Evolutionary conservation across 176 grass and related monocot species (phyloP), one percentile per base, ranked within the genome.

Genomic region (Ampelocalamus luodianensis): DNA sequence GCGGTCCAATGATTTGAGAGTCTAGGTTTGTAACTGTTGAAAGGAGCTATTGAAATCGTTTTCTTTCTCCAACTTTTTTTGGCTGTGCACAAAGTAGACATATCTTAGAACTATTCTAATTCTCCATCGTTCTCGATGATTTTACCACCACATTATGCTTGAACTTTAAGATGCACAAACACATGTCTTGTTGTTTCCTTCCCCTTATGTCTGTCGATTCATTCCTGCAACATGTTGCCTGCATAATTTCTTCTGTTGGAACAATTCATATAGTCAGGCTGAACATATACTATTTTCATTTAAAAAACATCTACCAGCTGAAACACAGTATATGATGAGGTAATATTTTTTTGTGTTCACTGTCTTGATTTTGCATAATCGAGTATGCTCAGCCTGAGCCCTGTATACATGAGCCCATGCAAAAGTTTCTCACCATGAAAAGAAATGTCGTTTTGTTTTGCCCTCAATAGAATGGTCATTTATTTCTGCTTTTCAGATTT

Each of bases 81-180:
- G 73, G 65, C 38, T 65, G 67, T 88, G 85, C 80, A 90, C 79
- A 89, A 95, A 89, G 88, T 68, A 44, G 45, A 82, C 62, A 92
- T 94, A 71, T 82, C 65, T 76, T 94, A 37, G 44, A 51, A 39
- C 49, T 87, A 90, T 92, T 88, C 85, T 83, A 81, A 74, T 95
- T 86, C 85, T 58, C 82, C 76, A 62, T 67, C 68, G 29, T 87
- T 94, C 39, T 91, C 87, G 73, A 38, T 83, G 17, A 66, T 79
- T 84, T 78, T 65, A 84, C 70, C 10, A 43, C 45, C 29, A 71
- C 59, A 72, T 90, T 68, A 86, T 91, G 63, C 79, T 88, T 76
- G 51, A 71, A 45, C 79, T 79, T 90, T 88, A 85, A 68, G 78
- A 73, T 29, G 51, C 75, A 83, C 23, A 76, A 79, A 85, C 60